phyloP scores from a whole-genome alignment of 2,329 filamentous ascomycete species.

The Chaetomium strumarium region DNA sequence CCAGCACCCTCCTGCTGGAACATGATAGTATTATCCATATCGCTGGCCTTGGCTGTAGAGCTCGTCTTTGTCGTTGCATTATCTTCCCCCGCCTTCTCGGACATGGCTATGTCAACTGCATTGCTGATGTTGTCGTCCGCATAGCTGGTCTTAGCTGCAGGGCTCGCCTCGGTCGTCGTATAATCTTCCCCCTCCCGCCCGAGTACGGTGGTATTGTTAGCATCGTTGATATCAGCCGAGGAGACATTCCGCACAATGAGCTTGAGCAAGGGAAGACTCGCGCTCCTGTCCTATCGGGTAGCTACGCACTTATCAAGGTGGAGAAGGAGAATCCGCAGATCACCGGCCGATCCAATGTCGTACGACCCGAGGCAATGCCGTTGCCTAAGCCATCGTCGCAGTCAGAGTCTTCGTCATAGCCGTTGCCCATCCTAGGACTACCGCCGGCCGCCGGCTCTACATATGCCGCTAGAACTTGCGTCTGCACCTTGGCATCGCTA shows the following conservation, averaged over 20 bases:
- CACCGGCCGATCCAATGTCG: not conserved
- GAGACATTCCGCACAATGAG: not conserved
- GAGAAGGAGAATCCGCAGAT: not conserved
- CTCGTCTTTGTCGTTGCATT: not conserved
- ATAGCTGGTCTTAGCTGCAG: not conserved
- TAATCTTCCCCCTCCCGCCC: not conserved
- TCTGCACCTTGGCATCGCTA: not conserved
- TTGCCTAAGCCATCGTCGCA: not conserved
- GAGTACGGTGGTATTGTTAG: not conserved
- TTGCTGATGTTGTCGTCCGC: not conserved
- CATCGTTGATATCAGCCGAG: not conserved
- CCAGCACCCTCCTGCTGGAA: not conserved
- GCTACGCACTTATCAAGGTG: slow-evolving; percentile 1
- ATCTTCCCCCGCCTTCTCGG: slow-evolving; percentile 1
- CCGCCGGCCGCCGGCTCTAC: not conserved
- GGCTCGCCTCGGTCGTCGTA: slow-evolving; percentile 1
- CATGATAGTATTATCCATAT: not conserved
- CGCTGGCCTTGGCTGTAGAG: not conserved
- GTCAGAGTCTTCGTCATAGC: not conserved
- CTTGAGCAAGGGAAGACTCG: slow-evolving; percentile 1
- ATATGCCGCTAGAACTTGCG: not conserved
- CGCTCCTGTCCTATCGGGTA: slow-evolving; percentile 1
- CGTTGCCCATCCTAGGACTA: not conserved
- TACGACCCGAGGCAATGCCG: not conserved
- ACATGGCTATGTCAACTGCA: not conserved